Base-by-base conservation (phyloP, 2,329 filamentous ascomycete genomes). In the Xylariaceae sp. region DNA sequence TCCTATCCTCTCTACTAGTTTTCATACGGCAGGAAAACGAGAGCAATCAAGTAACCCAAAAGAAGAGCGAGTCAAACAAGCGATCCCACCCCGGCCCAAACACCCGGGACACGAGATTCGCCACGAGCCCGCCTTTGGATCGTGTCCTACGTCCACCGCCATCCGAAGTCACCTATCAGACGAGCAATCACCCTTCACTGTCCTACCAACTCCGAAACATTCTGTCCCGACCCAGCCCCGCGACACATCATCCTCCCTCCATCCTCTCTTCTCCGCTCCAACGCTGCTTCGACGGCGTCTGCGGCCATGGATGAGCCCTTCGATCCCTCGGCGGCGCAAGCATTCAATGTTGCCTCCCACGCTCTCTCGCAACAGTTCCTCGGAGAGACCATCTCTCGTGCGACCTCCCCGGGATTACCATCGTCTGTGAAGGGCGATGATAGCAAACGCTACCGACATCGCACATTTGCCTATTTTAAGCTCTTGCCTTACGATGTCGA, bases 391-490 rank as follows among this genome's bases (percentile, higher is more conserved):
- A 83, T 88, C 60, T 95, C 91, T 39, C 82, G 90, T 63, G 88
- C 89, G 32, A 93, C 90, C 35, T 92, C 90, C 2, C 91, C 91
- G 3, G 89, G 88, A 51, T 68, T 77, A 57, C 78, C 76, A 55
- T 78, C 74, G 57, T 68, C 70, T 27, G 69, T 71, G 34, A 65
- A 64, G 57, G 59, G 65, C 29, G 68, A 73, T 53, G 74, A 76
- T 50, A 72, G 74, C 64, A 79, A 78, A 64, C 76, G 86, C 54
- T 87, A 90, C 64, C 84, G 92, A 41, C 88, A 89, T 27, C 83
- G 93, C 51, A 96, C 93, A 22, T 98, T 93, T 65, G 89, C 88
- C 49, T 98, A 98, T 73, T 89, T 91, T 66, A 78, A 83, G 56
- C 86, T 93, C 63, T 80, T 98, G 40, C 94, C 94, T 27, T 98